Base-by-base conservation (phyloP, 768 basidiomycete genomes). In the Hortiboletus flavorubellus region DNA sequence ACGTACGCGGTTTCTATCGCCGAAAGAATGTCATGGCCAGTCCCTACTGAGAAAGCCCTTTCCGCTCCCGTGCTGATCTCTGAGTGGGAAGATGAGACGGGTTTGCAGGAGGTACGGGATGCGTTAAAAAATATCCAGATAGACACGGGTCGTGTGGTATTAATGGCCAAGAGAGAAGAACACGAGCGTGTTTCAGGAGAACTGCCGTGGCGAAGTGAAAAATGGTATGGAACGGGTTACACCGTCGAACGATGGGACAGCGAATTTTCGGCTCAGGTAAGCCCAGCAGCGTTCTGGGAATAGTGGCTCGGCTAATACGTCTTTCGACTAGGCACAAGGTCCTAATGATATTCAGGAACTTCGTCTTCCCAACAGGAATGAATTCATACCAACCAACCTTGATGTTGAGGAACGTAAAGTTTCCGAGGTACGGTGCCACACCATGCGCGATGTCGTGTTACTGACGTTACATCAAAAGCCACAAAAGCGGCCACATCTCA, bases 141-240 rank as follows among this genome's bases (percentile, higher is more conserved):
- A 47, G 72, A 80, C 49, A 77, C 82, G 55, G 81, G 86, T 45
- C 77, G 91, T 21, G 82, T 86, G 21, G 83, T 89, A 26, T 70
- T 99, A 39, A 91, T 92, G 81, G 86, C 86, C n/a, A 84, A 84
- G 67, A 82, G 80, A 41, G 81, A 84, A 56, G 86, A 81, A 31
- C 76, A 77, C 42, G 78, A 76, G 50, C 75, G 85, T 39, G 74
- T 88, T 51, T 68, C 72, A 26, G 82, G 78, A 54, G 55, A 75
- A 14, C 67, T 77, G 16, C 69, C 73, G 37, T 93, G 91, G 91
- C 65, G 80, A 59, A 83, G 80, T 42, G 97, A 98, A 72, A 86
- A 87, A 41, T 93, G 93, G 84, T 99, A 99, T 70, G 92, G 89
- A 5, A 98, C 97, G 2, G 80, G 83, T 58, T 98, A 95, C 70